Percentiles rank a stretch among this genome's conserved stretches.
These are phyloP conservation scores for Linum lewisii DNA, from an alignment of 345 rosid genomes.

Conservation along the genomic window DNA sequence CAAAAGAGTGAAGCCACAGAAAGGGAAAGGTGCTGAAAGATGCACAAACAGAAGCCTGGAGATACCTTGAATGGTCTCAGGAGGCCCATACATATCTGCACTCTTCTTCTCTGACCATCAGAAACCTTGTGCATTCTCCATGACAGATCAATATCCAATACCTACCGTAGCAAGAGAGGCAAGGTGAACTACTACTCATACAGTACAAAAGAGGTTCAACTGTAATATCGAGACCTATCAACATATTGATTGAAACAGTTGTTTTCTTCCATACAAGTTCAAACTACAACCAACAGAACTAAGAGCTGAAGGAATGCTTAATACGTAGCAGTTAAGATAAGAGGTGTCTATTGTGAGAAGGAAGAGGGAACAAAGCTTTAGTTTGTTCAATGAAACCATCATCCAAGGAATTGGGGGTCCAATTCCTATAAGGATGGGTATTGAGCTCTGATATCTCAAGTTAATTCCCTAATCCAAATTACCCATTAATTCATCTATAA, in stretches of 20 bases:
- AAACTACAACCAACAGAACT: too few relatives aligned
- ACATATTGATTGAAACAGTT: background rate
- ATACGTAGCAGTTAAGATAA: too few relatives aligned
- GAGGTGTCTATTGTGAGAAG: too few relatives aligned
- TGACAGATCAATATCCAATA: constrained; percentile 68
- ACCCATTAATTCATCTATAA: too few relatives aligned
- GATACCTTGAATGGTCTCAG: constrained; percentile 74
- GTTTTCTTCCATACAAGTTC: too few relatives aligned
- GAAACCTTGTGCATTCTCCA: constrained; percentile 98
- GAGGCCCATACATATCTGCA: constrained; percentile 98
- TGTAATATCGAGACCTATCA: background rate
- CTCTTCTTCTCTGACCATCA: constrained; percentile 92
- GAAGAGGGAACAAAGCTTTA: too few relatives aligned
- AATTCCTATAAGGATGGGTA: too few relatives aligned
- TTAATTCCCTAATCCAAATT: too few relatives aligned
- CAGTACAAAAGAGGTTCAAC: background rate
- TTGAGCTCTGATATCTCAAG: too few relatives aligned
- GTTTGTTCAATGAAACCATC: too few relatives aligned
- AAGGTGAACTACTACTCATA: background rate
- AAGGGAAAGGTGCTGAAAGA: background rate
- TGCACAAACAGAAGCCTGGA: background rate
- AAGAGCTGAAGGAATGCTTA: too few relatives aligned
- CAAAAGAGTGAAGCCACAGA: background rate
- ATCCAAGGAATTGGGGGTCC: too few relatives aligned
- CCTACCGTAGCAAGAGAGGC: constrained; percentile 26